Evolutionary conservation across 371 early-diverging fungal genomes (phyloP).

Genomic region (Syncephalastrum monosporum): DNA sequence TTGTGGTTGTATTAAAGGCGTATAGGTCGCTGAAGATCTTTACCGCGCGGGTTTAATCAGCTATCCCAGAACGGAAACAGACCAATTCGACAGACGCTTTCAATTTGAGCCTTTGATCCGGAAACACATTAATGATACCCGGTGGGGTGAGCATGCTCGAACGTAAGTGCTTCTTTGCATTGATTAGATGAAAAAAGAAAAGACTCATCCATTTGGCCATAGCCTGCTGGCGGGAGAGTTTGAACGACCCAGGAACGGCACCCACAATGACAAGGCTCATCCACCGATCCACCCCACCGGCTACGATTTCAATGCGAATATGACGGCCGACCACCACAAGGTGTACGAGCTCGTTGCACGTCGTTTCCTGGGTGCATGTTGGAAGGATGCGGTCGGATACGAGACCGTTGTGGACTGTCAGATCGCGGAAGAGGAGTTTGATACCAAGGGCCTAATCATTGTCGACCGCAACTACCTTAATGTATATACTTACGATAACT

Average conservation of each 20-base stretch:
- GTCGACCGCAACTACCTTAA: constrained; percentile 92
- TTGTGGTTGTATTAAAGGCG: neutral
- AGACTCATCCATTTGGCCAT: neutral
- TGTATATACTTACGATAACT: constrained; percentile 94
- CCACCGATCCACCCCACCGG: constrained; percentile 99
- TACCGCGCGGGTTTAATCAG: constrained; percentile 81
- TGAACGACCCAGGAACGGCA: constrained; percentile 83
- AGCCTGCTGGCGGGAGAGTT: constrained; percentile 62
- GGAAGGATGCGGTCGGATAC: constrained; percentile 91
- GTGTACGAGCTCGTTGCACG: constrained; percentile 94
- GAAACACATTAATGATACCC: constrained; percentile 58
- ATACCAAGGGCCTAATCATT: constrained; percentile 75
- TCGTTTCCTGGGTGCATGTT: constrained; percentile 94
- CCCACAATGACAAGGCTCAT: constrained; percentile 98
- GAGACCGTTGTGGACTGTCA: constrained; percentile 77
- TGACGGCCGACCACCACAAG: constrained; percentile 70
- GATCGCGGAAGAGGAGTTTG: constrained; percentile 75
- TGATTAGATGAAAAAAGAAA: neutral
- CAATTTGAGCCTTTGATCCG: constrained; percentile 70
- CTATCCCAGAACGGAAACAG: constrained; percentile 99
- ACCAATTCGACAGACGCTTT: constrained; percentile 83
- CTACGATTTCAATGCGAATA: constrained; percentile 44
- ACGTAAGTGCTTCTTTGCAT: constrained; percentile 34
- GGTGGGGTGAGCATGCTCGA: constrained; percentile 71
- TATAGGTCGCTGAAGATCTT: constrained; percentile 5